These are phyloP conservation scores for Metschnikowia lunata DNA, from an alignment of 805 yeast species.

Conservation along the genomic window DNA sequence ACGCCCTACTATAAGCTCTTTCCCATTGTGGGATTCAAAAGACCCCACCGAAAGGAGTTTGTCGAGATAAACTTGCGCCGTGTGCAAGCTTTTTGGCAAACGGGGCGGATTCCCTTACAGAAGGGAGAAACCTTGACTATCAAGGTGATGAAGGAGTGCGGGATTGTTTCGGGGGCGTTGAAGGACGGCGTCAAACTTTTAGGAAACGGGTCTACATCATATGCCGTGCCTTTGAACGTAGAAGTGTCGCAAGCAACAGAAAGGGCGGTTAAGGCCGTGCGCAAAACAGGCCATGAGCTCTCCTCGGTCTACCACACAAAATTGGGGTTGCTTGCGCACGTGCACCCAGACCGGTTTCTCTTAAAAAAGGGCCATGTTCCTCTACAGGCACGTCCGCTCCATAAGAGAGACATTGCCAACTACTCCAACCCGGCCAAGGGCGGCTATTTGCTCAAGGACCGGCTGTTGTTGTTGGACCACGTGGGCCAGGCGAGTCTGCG, in stretches of 20 bases:
- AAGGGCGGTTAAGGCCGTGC: conserved; percentile 70
- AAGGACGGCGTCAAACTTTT: conserved; percentile 79
- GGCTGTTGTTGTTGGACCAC: conserved; percentile 36
- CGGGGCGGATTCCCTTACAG: conserved; percentile 56
- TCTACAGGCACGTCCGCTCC: conserved; percentile 78
- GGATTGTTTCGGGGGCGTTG: conserved; percentile 66
- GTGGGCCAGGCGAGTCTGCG: conserved; percentile 18
- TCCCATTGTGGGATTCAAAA: conserved; percentile 85
- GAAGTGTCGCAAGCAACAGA: conserved; percentile 81
- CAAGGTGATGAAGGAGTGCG: conserved; percentile 68
- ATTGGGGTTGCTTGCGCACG: conserved; percentile 68
- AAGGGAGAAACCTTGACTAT: conserved; percentile 68
- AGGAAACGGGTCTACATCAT: conserved; percentile 52
- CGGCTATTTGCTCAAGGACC: conserved; percentile 61
- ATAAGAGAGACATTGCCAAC: conserved; percentile 71
- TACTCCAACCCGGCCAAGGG: conserved; percentile 68
- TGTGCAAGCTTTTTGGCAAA: conserved; percentile 66
- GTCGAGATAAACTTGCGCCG: conserved; percentile 61
- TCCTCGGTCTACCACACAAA: conserved; percentile 64
- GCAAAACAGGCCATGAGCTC: conserved; percentile 66
- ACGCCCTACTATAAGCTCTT: conserved; percentile 82
- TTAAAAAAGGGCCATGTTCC: conserved; percentile 77
- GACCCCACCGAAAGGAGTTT: conserved; percentile 51
- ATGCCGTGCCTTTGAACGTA: conserved; percentile 59
- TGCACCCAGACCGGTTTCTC: conserved; percentile 67